phyloP scores from a whole-genome alignment of 495 filamentous ascomycete genomes.

The Hyaloscypha bicolor region DNA sequence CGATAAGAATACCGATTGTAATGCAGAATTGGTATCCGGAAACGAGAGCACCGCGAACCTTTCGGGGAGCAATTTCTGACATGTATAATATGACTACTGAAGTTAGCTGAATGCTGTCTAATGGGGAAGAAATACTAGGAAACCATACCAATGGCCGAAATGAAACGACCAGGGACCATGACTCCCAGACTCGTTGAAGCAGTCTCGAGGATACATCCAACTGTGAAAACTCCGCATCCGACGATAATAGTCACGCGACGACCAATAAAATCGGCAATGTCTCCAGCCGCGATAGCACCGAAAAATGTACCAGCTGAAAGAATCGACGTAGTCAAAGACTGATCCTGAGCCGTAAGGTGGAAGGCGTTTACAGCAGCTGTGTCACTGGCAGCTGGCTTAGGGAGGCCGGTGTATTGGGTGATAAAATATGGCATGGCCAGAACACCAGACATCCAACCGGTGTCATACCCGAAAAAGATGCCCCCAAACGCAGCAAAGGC shows the following conservation, averaged over 20 bases:
- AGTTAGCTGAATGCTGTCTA: slow-evolving; percentile 1
- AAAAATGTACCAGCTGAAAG: slow-evolving; percentile 90
- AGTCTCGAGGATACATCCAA: slow-evolving; percentile 80
- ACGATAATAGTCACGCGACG: slow-evolving; percentile 70
- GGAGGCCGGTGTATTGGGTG: slow-evolving; percentile 52
- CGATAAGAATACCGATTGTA: slow-evolving; percentile 70
- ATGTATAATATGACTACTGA: slow-evolving; percentile 55
- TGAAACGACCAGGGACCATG: slow-evolving; percentile 73
- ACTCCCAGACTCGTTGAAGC: slow-evolving; percentile 64
- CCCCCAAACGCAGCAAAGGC: slow-evolving; percentile 71
- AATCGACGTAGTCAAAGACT: slow-evolving; percentile 77
- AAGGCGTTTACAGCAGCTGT: slow-evolving; percentile 12
- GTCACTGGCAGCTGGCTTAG: slow-evolving; percentile 3
- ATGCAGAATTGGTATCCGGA: slow-evolving; percentile 73
- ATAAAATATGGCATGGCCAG: slow-evolving; percentile 56
- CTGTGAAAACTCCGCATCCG: slow-evolving; percentile 65
- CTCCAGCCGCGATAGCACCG: slow-evolving; percentile 69
- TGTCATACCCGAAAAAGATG: slow-evolving; percentile 69
- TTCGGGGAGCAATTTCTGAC: slow-evolving; percentile 65
- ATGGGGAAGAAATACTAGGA: not conserved
- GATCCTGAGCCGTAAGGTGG: slow-evolving; percentile 56
- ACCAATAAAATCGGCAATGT: slow-evolving; percentile 72
- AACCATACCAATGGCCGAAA: slow-evolving; percentile 61
- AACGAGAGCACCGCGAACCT: slow-evolving; percentile 69
- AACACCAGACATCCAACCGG: slow-evolving; percentile 62